Base-by-base conservation (phyloP, 495 filamentous ascomycete species). In the Trichocladium uniseriatum region DNA sequence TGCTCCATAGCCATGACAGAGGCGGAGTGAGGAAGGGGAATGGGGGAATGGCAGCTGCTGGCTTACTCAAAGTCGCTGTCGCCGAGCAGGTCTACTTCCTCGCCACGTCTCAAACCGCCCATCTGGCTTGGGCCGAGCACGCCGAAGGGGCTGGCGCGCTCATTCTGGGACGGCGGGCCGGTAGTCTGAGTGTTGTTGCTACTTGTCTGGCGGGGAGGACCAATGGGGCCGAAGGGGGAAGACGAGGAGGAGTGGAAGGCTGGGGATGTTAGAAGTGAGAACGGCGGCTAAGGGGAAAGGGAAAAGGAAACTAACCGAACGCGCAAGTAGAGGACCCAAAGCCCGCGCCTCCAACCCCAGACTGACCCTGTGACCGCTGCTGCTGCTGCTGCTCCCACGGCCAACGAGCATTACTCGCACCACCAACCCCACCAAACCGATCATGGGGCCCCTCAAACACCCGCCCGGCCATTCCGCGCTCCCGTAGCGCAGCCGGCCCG, bases 141-240 rank as follows among this genome's bases (percentile, higher is more conserved):
- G 8, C 24, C 24, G 24, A 27, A 27, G 8, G 4, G 24, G 24
- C 24, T 27, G 24, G 24, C 4, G 3, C 24, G 3, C 24, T 27
- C 24, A 8, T 27, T 27, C 24, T 27, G 24, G 8, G 24, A 27
- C 24, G 24, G 24, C n/a, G 24, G 24, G 2, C 31, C 2, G 7
- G 31, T 10, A 3, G 31, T 11, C 13, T 3, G 31, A 10, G 31
- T 32, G 31, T 32, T 6, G 31, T 6, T 10, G 13, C 31, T 27
- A 8, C 24, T 27, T 3, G 24, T 32, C 31, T 32, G 31, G 13
- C 31, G 13, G 8, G 47, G 47, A 21, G 47, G 47, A 0, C 38
- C 47, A 20, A 42, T 49, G 10, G 47, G 47, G n/a, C 47, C 47
- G 47, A 36, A 49, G 20, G 38, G 47, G 10, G 47, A 49, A 19